Base-by-base conservation (phyloP, 2,329 filamentous ascomycete species). In the Cercospora sojina region DNA sequence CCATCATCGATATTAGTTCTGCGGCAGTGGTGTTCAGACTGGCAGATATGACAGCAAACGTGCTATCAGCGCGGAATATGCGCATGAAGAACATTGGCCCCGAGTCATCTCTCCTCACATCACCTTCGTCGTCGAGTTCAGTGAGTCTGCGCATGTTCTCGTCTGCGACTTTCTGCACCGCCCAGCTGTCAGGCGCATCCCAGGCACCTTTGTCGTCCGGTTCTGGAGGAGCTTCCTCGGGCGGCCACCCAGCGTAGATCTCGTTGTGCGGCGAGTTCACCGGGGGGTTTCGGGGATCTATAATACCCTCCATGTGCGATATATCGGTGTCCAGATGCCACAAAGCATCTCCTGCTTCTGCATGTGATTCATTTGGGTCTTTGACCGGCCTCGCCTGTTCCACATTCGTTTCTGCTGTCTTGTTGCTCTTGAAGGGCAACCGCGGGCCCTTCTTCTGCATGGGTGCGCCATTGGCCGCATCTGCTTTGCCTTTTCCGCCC, bases 151-250 rank as follows among this genome's bases (percentile, higher is more conserved):
- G 78, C 60, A 84, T 82, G 68, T 85, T 85, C 63, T 92, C 90
- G 71, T 92, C 89, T 7, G 86, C 87, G 43, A 82, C 80, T 65
- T 88, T 89, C 72, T 91, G 91, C 27, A 98, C 94, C 59, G 91
- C 93, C 95, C 95, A 99, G 77, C 93, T 97, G 78, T 98, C 94
- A 1, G 95, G 94, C 3, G 93, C 93, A 77, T 96, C 91, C 94
- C 94, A 99, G 3, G 87, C 87, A n/a, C 78, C 80, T 64, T 78
- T 77, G 32, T 80, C 78, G 53, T 75, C 74, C 8, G 59, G 58
- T 57, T 67, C 62, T 10, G 59, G 64, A 38, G 67, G 61, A 64
- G 67, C 62, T 64, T 70, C 58, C 25, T 79, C 77, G 16, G 69
- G 82, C 79, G 71, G 84, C 71, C 83, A 68, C 87, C 89, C 76